Evolutionary conservation across 2,329 filamentous ascomycete species (phyloP).

Genomic region (Fusarium sp.): DNA sequence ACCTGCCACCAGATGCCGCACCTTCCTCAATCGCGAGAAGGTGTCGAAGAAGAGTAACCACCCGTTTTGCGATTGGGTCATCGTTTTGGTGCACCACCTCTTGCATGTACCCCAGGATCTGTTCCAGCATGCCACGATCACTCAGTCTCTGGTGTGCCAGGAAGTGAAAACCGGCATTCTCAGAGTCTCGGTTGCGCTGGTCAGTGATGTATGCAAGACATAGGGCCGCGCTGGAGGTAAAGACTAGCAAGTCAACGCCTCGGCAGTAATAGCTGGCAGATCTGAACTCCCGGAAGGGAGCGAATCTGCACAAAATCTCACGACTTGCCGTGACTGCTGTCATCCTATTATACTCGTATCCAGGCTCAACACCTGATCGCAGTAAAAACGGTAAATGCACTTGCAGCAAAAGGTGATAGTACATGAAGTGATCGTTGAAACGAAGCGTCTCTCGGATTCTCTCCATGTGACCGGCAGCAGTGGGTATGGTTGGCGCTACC

Average conservation of each 20-base stretch:
- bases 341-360: conserved; percentile 59
- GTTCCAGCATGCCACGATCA: conserved; percentile 56
- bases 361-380: conserved; percentile 47
- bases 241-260: conserved; percentile 61
- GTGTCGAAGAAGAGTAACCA: conserved; percentile 54
- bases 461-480: conserved; percentile 23
- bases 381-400: conserved; percentile 67
- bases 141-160: conserved; percentile 55
- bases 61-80: conserved; percentile 54
- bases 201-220: conserved; percentile 60
- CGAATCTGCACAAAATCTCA: conserved; percentile 60
- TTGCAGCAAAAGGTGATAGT: conserved; percentile 62
- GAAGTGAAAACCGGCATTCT: conserved; percentile 39
- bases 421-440: conserved; percentile 60
- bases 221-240: conserved; percentile 62
- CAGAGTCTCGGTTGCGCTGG: conserved; percentile 31
- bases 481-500: conserved; percentile 48
- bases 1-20: conserved; percentile 44
- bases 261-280: conserved; percentile 56
- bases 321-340: conserved; percentile 60
- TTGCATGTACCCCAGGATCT: conserved; percentile 51
- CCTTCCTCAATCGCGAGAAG: conserved; percentile 57
- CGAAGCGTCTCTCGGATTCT: conserved; percentile 44
- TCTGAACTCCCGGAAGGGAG: conserved; percentile 56
- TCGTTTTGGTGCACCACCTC: conserved; percentile 47